Conservation (phyloP, 257 asterid genomes). For the Solanum chiquidenum region DNA sequence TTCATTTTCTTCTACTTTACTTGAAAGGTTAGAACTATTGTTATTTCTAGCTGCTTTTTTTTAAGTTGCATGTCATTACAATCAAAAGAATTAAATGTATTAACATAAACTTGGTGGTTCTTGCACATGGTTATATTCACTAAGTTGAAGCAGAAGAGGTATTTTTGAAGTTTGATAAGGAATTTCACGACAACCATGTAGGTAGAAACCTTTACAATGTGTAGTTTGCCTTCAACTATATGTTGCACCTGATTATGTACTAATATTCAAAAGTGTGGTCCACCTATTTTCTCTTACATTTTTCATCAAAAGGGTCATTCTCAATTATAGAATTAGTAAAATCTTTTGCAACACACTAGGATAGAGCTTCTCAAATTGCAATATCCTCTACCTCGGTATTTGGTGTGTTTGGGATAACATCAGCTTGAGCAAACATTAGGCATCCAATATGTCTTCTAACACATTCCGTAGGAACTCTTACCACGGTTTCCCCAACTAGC, state of each 20-base stretch:
- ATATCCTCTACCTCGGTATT: background rate
- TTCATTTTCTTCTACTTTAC: background rate
- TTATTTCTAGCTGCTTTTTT: background rate
- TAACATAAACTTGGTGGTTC: background rate
- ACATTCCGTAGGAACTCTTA: background rate
- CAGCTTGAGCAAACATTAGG: background rate
- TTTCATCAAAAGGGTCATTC: background rate
- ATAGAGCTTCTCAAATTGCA: background rate
- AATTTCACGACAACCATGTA: slow-evolving; percentile 46
- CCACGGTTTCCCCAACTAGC: no score
- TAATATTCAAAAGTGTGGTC: no score
- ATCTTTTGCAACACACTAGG: background rate
- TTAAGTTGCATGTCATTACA: background rate
- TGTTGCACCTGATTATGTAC: no score
- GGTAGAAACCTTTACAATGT: slow-evolving; percentile 43
- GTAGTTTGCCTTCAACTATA: slow-evolving; percentile 44
- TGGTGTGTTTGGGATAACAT: background rate
- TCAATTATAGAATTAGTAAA: no score
- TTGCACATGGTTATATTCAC: slow-evolving; percentile 61
- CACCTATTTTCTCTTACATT: no score
- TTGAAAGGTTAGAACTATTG: background rate
- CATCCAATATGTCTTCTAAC: background rate
- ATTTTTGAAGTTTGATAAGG: slow-evolving; percentile 38
- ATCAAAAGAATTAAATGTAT: background rate
- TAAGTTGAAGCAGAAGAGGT: slow-evolving; percentile 78